Evolutionary conservation across 768 basidiomycete species (phyloP).

Genomic region (Russula earlei): DNA sequence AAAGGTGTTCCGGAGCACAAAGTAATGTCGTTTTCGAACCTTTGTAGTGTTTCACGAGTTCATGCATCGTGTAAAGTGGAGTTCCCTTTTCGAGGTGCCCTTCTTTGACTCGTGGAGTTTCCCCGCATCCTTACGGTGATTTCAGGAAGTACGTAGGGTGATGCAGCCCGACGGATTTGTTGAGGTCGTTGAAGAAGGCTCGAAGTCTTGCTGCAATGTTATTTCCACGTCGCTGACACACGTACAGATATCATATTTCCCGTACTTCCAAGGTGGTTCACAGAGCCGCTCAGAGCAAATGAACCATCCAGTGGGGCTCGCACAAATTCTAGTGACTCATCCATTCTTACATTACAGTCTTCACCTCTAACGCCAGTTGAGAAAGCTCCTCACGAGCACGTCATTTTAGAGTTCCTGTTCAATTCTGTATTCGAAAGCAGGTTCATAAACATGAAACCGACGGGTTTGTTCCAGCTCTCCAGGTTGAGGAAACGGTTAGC

Average conservation of each 20-base stretch:
- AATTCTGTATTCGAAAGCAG: constrained; percentile 20
- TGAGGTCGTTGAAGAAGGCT: constrained; percentile 69
- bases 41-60: constrained; percentile 31
- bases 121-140: constrained; percentile 22
- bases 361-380: constrained; percentile 7
- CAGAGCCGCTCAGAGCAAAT: constrained; percentile 47
- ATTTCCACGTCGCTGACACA: neutral
- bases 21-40: constrained; percentile 16
- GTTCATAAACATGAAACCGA: constrained; percentile 22
- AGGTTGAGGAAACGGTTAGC: neutral
- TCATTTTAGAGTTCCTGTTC: constrained; percentile 19
- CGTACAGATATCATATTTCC: constrained; percentile 64
- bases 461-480: constrained; percentile 10
- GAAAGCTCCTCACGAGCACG: constrained; percentile 13
- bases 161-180: constrained; percentile 60
- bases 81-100: constrained; percentile 5
- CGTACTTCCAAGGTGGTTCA: constrained; percentile 69
- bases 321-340: neutral
- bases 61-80: constrained; percentile 32
- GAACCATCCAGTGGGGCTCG: constrained; percentile 1
- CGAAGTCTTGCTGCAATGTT: constrained; percentile 12
- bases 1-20: constrained; percentile 52
- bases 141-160: constrained; percentile 63
- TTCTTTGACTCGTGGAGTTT: neutral
- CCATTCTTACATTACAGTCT: neutral